Base-by-base conservation (phyloP, 495 filamentous ascomycete species). In the Schizothecium vesticola region DNA sequence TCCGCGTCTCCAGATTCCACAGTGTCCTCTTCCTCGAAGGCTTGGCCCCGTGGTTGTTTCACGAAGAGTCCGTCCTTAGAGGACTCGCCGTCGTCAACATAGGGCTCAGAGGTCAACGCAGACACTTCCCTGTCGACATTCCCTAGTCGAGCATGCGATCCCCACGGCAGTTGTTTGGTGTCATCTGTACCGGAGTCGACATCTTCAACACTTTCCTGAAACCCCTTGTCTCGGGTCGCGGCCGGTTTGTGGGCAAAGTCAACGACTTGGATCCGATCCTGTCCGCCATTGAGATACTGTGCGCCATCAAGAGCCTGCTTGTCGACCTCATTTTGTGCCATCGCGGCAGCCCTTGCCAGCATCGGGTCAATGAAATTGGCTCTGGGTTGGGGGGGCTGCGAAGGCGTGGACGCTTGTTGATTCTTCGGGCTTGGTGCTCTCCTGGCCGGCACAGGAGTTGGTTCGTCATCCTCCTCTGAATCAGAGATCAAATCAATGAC, bases 401-500 rank as follows among this genome's bases (percentile, higher is more conserved):
- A 51, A 2, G 43, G 43, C 43, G 43, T 51, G 2, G 43, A n/a
- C 5, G 43, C 16, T 51, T 51, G 43, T 19, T n/a, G 6, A 51
- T n/a, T 51, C 19, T 51, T 51, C 19, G 43, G 43, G 8, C 43
- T 51, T 51, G 43, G 43, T 51, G 43, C 43, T 51, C 58, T 26
- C 23, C 31, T 67, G 55, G 28, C 31, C 19, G 70, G 70, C 24
- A 66, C 33, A 11, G 68, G 57, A 23, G 71, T 22, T 6, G 56
- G 65, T 28, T 67, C 65, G 19, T 72, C 73, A 36, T 76, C 80
- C 22, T 81, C 80, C 26, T 80, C 78, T 16, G 77, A 76, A 28
- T 79, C 78, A 1, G 79, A 80, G 19, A 81, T 68, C 7, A 80
- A 57, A 51, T 75, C 74, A 29, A 80, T 80, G 7, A 79, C 73